Base-by-base conservation (phyloP, 1,139 yeast species). In the Williopsis jadinii region DNA sequence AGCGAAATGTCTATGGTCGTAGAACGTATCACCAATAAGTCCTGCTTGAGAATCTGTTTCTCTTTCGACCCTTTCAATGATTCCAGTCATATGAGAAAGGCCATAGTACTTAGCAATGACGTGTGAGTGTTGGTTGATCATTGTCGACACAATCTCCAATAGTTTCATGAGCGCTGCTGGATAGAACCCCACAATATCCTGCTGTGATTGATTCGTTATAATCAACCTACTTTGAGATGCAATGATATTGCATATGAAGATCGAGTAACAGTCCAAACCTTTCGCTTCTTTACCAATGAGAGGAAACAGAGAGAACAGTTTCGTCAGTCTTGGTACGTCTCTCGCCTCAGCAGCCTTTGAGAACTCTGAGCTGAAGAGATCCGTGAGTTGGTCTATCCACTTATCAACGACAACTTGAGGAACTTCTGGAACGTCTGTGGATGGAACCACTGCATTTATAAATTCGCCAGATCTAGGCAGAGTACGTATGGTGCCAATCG, bases 41-140 rank as follows among this genome's bases (percentile, higher is more conserved):
- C 95, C 95, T 24, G 94, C 84, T 56, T 92, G 98, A 11, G 90
- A 72, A 56, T 92, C 98, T 15, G 95, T 83, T 57, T 92, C 98
- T 43, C 75, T 70, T 60, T 92, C 95, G 30, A 92, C 81, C 43
- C 75, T 76, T 27, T 73, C 77, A 49, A 90, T 72, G 5, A 90
- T 90, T 37, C 70, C 71, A 3, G 72, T 65, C 68, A 90, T 79
- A 27, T 86, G 80, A 14, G 71, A 63, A 1, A 70, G 68, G 6
- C 86, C 85, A 58, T 94, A 92, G 55, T 81, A 82, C 41, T 71
- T 71, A 40, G 73, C 75, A 28, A 92, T 88, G 37, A 92, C 73
- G 8, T 81, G 82, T 0, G 94, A 79, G 60, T 92, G 98, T 58
- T 88, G 96, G 33, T 81, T 77, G 26, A 92, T 73, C 65, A 94